Evolutionary conservation across 768 basidiomycete species (phyloP).

Genomic region (Kwoniella pini): DNA sequence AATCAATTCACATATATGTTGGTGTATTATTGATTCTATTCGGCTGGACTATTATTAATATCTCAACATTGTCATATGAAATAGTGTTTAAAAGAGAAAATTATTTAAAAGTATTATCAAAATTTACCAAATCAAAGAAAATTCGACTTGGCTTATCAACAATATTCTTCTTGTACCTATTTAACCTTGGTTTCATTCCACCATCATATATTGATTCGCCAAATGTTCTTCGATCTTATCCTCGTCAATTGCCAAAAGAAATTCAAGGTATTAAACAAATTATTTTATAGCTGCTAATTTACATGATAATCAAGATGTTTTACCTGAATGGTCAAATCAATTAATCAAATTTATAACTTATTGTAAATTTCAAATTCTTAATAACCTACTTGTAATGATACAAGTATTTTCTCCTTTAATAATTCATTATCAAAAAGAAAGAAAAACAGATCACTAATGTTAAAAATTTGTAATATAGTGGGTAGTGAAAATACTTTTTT

Average conservation of each 20-base stretch:
- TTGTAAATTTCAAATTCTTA: conserved; percentile 12
- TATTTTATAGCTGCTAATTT: conserved; percentile 57
- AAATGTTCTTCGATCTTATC: neutral
- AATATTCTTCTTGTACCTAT: neutral
- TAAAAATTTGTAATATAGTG: conserved; percentile 26
- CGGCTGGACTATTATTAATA: conserved; percentile 3
- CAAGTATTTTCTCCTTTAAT: too few species aligned
- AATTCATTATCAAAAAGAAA: too few species aligned
- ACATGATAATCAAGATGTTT: conserved; percentile 55
- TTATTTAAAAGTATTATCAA: neutral
- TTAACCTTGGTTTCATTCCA: neutral
- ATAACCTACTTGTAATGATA: too few species aligned
- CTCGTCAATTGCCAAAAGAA: neutral
- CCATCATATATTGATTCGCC: neutral
- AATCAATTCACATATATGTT: conserved; percentile 16
- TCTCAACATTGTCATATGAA: neutral
- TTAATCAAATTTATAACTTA: conserved; percentile 44
- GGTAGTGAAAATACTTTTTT: conserved; percentile 58
- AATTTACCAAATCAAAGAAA: neutral
- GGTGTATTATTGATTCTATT: neutral
- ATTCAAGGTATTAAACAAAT: neutral
- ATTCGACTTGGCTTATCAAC: neutral
- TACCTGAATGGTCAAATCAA: conserved; percentile 57
- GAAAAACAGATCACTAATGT: neutral
- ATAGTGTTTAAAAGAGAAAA: neutral